These are phyloP conservation scores for Phytophthora pinifolia DNA, from an alignment of 352 stramenopile species.

Conservation along the genomic window DNA sequence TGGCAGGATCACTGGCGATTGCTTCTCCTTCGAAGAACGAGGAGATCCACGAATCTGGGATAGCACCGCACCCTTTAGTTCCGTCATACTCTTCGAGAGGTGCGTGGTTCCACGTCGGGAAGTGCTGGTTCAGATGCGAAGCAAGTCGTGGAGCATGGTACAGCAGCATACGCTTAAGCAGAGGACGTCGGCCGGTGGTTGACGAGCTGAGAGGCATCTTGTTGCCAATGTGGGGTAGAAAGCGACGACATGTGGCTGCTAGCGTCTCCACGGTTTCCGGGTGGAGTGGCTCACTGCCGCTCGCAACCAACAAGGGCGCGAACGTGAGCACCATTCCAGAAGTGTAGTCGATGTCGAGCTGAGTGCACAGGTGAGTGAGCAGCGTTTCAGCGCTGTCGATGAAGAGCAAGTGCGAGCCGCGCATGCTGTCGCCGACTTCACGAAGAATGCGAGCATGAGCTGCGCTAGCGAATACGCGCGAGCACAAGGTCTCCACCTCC, in stretches of 20 bases:
- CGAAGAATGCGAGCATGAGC: conserved; percentile 43
- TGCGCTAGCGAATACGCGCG: conserved; percentile 59
- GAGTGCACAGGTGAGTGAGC: conserved; percentile 65
- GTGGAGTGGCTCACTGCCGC: conserved; percentile 68
- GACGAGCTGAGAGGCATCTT: conserved; percentile 32
- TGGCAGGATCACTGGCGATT: conserved; percentile 23
- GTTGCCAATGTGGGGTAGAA: conserved; percentile 54
- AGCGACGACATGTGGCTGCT: conserved; percentile 40
- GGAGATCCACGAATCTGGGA: conserved; percentile 70
- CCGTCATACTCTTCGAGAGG: conserved; percentile 22
- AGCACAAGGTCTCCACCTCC: conserved; percentile 68
- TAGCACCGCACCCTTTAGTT: conserved; percentile 27
- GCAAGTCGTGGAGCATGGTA: conserved; percentile 69
- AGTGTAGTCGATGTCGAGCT: conserved; percentile 56
- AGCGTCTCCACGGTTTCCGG: conserved; percentile 61
- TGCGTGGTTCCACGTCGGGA: conserved; percentile 59
- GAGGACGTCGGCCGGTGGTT: conserved; percentile 35
- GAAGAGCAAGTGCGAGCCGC: conserved; percentile 64
- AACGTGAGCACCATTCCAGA: conserved; percentile 55
- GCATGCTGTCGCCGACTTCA: conserved; percentile 39
- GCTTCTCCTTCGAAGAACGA: conserved; percentile 74
- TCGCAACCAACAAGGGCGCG: conserved; percentile 50
- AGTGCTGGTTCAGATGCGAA: conserved; percentile 79
- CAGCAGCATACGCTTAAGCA: conserved; percentile 74
- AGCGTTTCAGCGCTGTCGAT: conserved; percentile 79